Evolutionary conservation across 2,329 filamentous ascomycete species (phyloP).

Genomic region (Didymella segeticola): DNA sequence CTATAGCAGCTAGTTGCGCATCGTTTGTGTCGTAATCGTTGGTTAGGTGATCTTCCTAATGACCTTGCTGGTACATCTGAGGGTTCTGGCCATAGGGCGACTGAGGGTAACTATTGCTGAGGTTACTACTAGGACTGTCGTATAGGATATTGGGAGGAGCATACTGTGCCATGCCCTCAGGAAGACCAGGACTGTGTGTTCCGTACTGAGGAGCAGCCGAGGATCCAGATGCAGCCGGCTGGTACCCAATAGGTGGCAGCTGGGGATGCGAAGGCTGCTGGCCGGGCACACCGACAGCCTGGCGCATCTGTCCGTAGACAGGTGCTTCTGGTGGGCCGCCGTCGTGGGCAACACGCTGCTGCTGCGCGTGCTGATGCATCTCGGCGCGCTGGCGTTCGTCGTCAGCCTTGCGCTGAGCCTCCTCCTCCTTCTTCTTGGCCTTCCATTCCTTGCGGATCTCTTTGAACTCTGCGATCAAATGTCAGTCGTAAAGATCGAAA

Average conservation of each 20-base stretch:
- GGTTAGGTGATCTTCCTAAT: constrained; percentile 34
- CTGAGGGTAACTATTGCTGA: constrained; percentile 58
- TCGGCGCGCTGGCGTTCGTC: constrained; percentile 81
- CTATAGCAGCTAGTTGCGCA: constrained; percentile 21
- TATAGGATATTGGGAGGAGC: constrained; percentile 52
- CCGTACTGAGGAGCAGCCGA: constrained; percentile 54
- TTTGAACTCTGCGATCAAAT: constrained; percentile 79
- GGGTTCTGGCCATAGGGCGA: constrained; percentile 58
- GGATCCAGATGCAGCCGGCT: constrained; percentile 54
- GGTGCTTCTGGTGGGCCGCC: constrained; percentile 58
- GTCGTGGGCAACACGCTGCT: constrained; percentile 57
- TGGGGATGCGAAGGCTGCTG: constrained; percentile 55
- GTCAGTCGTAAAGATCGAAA: constrained; percentile 40
- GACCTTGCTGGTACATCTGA: constrained; percentile 56
- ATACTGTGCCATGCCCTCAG: constrained; percentile 60
- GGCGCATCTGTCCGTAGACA: constrained; percentile 54
- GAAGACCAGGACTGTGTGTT: constrained; percentile 53
- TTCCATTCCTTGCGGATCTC: constrained; percentile 99
- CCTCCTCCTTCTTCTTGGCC: constrained; percentile 98
- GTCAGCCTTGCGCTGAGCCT: constrained; percentile 84
- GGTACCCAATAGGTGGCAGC: constrained; percentile 60
- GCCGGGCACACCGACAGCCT: constrained; percentile 53
- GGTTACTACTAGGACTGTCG: constrained; percentile 51
- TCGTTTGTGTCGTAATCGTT: constrained; percentile 33
- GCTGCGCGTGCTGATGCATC: constrained; percentile 51